phyloP scores from a whole-genome alignment of 768 basidiomycete genomes.

The Dentipellis fragilis region DNA sequence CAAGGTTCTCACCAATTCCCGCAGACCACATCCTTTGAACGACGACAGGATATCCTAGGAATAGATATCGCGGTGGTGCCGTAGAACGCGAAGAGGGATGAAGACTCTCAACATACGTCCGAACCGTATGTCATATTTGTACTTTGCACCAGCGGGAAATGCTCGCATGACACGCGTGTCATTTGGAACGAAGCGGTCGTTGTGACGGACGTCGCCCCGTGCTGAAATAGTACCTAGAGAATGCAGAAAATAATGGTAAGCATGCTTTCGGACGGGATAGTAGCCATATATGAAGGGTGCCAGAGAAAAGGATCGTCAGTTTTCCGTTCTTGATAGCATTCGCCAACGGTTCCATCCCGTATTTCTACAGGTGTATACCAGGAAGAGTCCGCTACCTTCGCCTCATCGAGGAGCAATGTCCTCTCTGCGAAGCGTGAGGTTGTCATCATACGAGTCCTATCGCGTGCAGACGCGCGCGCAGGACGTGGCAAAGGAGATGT shows the following conservation, averaged over 20 bases:
- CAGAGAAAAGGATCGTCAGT: slow-evolving; percentile 27
- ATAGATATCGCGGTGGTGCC: no score
- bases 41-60: no score
- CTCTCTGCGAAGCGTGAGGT: not conserved
- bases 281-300: not conserved
- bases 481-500: no score
- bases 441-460: not conserved
- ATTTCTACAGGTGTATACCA: slow-evolving; percentile 29
- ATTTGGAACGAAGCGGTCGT: not conserved
- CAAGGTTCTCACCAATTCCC: no score
- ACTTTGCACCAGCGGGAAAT: not conserved
- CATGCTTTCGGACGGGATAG: not conserved
- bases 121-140: not conserved
- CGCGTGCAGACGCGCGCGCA: no score
- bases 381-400: slow-evolving; percentile 14
- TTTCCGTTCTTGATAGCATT: slow-evolving; percentile 49
- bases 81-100: no score
- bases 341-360: slow-evolving; percentile 33
- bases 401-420: not conserved
- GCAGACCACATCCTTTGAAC: no score
- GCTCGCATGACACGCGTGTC: not conserved
- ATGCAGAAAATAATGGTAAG: not conserved
- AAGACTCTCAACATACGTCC: no score
- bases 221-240: not conserved
- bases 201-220: not conserved